Conservation (phyloP, 169 alveolate genomes). For the Cryptosporidium tyzzeri region DNA sequence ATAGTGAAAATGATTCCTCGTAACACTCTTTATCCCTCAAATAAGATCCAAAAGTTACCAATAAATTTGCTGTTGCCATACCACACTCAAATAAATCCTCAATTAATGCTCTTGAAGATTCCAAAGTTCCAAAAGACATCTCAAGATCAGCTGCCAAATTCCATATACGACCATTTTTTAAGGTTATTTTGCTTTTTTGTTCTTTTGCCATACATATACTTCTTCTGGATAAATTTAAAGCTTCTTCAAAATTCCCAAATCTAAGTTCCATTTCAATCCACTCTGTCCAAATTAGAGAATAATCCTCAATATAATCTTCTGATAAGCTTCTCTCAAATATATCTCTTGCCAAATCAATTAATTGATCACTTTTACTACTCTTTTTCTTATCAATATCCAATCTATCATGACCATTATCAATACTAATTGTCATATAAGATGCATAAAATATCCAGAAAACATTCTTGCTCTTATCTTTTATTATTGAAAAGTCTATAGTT, state of each 20-base stretch:
- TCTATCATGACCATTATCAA: conserved; percentile 50
- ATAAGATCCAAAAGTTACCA: conserved; percentile 32
- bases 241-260: conserved; percentile 50
- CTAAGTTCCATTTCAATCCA: conserved; percentile 76
- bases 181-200: conserved; percentile 26
- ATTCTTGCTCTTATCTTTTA: conserved; percentile 46
- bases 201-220: conserved; percentile 36
- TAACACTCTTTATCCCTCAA: conserved; percentile 6
- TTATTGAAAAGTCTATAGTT: conserved; percentile 6
- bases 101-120: conserved; percentile 23
- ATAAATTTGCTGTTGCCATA: conserved; percentile 18
- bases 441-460: conserved; percentile 70
- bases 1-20: conserved; percentile 59
- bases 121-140: conserved; percentile 51
- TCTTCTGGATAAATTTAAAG: conserved; percentile 33
- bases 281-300: conserved; percentile 69
- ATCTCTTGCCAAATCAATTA: conserved; percentile 51
- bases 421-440: conserved; percentile 20
- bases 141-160: conserved; percentile 60
- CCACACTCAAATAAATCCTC: conserved; percentile 63
- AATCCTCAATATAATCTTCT: conserved; percentile 36
- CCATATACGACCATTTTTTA: conserved; percentile 28
- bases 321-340: conserved; percentile 35
- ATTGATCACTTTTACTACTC: conserved; percentile 3
- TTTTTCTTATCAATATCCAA: neutral